Evolutionary conservation across 306 rosid species (phyloP).

Genomic region (Cucumis sativus): DNA sequence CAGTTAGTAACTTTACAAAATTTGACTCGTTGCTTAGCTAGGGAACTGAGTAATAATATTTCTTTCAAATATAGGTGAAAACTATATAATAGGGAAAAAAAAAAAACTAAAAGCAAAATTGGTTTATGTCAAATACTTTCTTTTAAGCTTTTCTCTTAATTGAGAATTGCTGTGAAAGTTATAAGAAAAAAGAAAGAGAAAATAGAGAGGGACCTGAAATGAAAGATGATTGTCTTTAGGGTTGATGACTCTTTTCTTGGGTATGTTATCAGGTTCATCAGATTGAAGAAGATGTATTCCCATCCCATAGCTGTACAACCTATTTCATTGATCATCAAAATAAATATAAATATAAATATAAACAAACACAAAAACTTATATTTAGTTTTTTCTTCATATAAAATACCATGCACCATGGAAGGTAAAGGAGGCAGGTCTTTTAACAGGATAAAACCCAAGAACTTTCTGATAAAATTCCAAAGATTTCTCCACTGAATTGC

Average conservation of each 20-base stretch:
- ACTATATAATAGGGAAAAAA: no score
- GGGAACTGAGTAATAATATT: no score
- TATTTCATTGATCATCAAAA: neutral
- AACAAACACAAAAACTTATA: neutral
- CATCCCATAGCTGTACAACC: constrained; percentile 68
- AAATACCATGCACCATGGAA: constrained; percentile 40
- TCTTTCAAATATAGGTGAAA: no score
- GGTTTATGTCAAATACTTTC: no score
- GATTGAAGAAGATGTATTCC: constrained; percentile 75
- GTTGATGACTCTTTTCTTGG: constrained; percentile 34
- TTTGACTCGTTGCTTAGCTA: no score
- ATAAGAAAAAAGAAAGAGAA: neutral
- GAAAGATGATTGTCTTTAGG: constrained; percentile 63
- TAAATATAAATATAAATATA: neutral
- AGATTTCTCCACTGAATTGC: constrained; percentile 57
- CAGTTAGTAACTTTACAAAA: no score
- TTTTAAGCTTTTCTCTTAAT: no score
- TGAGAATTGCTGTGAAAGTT: no score
- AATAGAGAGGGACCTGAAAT: constrained; percentile 28
- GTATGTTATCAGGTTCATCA: constrained; percentile 35
- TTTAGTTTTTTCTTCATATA: neutral
- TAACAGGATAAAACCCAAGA: constrained; percentile 51
- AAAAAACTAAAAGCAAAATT: no score
- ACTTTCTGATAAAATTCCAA: constrained; percentile 42
- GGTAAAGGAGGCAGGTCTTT: constrained; percentile 32